Evolutionary conservation across 352 stramenopile species (phyloP).

Genomic region (Achlya hypogyna): DNA sequence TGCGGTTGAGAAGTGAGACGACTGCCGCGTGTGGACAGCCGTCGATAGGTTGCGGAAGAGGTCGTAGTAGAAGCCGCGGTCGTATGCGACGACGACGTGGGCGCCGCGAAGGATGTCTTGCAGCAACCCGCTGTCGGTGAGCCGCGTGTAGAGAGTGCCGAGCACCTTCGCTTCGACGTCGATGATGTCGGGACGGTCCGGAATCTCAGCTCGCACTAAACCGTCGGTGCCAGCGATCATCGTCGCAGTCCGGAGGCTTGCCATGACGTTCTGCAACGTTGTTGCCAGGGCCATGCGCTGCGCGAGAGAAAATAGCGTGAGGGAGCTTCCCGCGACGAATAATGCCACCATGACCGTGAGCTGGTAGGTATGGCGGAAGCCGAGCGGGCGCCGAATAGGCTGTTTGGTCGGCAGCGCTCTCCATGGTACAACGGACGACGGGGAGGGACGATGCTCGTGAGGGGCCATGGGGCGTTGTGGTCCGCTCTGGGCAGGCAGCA

Average conservation of each 20-base stretch:
- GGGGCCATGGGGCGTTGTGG: too few species aligned
- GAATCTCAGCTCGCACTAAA: background rate
- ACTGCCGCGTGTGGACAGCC: constrained; percentile 18
- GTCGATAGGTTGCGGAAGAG: constrained; percentile 19
- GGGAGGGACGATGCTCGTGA: background rate
- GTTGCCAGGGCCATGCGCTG: constrained; percentile 10
- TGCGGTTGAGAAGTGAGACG: constrained; percentile 19
- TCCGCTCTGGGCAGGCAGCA: too few species aligned
- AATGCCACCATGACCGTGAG: background rate
- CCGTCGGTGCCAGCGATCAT: background rate
- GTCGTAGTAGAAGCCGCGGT: constrained; percentile 22
- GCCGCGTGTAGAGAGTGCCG: constrained; percentile 12
- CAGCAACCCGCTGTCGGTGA: constrained; percentile 1
- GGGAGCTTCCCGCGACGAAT: background rate
- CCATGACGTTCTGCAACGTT: constrained; percentile 6
- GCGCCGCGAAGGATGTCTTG: constrained; percentile 23
- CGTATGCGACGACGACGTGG: constrained; percentile 23
- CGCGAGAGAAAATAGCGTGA: constrained; percentile 9
- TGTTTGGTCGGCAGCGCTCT: too few species aligned
- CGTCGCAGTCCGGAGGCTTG: background rate
- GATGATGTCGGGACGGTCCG: background rate
- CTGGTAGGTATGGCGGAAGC: background rate
- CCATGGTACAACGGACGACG: background rate
- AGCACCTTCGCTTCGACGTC: constrained; percentile 14
- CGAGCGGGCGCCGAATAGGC: too few species aligned